Evolutionary conservation across 1,139 yeast genomes (phyloP), one percentile per base, ranked within the genome.

Genomic region (Taiozyma sp.): DNA sequence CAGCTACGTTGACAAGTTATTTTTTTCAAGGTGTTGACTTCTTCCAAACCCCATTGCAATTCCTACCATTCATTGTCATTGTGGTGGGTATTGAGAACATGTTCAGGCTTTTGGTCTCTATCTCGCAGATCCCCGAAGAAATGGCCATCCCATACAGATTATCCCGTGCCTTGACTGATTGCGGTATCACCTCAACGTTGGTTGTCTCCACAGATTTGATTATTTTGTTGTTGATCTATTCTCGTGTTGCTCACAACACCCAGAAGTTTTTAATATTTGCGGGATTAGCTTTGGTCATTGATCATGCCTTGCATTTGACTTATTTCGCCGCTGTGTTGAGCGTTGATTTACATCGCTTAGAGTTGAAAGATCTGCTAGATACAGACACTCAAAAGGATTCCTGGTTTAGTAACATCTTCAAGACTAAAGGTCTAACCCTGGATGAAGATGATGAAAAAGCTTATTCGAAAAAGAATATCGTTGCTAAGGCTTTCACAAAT

Each of bases 311-410:
- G 46, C 90, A 84, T 57, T 62, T 81, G 48, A 79, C 92, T 0
- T 87, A 74, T 63, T 78, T 87, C 54, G 71, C 83, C 1, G 83
- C 91, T 0, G 79, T 86, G 0, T 68, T 87, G 19, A 75, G 84
- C 30, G 78, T 88, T 45, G 96, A 89, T 67, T 70, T 84, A 46
- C 77, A 82, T 45, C 74, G 90, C 51, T 66, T 78, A 42, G 91
- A 85, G 59, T 71, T 85, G 23, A 78, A 79, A 12, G 89, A 83
- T 54, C 65, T 82, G 38, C 60, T 80, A 39, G 65, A 65, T 52
- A 62, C 52, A 19, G 55, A 51, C 24, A 39, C 43, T 39, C n/a
- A 16, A 24, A 42, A 27, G 13, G 42, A 38, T 4, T 41, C 44
- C 12, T 46, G 51, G 52, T 34, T 55, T 48, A 19, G 38, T 16